Percentiles rank a stretch among this genome's conserved stretches.
Evolutionary conservation across 805 yeast species (phyloP).

Genomic region (Pichia insulana): DNA sequence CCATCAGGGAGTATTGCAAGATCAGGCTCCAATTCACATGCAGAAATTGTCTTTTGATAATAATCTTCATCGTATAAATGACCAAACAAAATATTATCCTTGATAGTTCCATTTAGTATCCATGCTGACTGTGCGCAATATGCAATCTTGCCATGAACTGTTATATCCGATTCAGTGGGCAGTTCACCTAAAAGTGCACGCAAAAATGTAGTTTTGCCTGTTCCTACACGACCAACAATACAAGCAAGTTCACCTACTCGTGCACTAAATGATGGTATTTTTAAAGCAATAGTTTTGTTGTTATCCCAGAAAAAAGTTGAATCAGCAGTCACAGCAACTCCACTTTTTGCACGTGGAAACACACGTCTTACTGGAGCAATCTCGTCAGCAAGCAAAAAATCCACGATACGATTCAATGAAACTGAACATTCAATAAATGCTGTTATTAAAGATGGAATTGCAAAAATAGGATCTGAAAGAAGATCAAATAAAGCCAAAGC

Average conservation of each 20-base stretch:
- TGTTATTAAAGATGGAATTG: conserved; percentile 50
- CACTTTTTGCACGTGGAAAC: conserved; percentile 11
- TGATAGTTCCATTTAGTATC: conserved; percentile 91
- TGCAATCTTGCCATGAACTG: conserved; percentile 37
- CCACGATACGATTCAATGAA: conserved; percentile 44
- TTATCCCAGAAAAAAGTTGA: conserved; percentile 46
- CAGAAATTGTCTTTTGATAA: conserved; percentile 69
- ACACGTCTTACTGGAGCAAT: conserved; percentile 29
- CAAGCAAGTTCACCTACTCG: conserved; percentile 46
- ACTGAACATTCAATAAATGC: conserved; percentile 51
- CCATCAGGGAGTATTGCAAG: conserved; percentile 76
- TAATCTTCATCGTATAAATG: conserved; percentile 72
- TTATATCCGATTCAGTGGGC: conserved; percentile 13
- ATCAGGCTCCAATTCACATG: conserved; percentile 81
- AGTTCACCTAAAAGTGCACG: conserved; percentile 48
- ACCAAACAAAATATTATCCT: conserved; percentile 85
- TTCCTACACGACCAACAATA: conserved; percentile 58
- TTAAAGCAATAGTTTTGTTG: conserved; percentile 31
- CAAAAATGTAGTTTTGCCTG: conserved; percentile 56
- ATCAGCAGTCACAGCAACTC: conserved; percentile 33
- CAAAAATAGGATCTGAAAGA: conserved; percentile 48
- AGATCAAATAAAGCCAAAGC: conserved; percentile 53
- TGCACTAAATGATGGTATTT: conserved; percentile 40
- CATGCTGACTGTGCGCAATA: conserved; percentile 76
- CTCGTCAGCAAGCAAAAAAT: conserved; percentile 38